phyloP scores from a whole-genome alignment of 495 filamentous ascomycete species.

The Staphylotrichum longicolle region DNA sequence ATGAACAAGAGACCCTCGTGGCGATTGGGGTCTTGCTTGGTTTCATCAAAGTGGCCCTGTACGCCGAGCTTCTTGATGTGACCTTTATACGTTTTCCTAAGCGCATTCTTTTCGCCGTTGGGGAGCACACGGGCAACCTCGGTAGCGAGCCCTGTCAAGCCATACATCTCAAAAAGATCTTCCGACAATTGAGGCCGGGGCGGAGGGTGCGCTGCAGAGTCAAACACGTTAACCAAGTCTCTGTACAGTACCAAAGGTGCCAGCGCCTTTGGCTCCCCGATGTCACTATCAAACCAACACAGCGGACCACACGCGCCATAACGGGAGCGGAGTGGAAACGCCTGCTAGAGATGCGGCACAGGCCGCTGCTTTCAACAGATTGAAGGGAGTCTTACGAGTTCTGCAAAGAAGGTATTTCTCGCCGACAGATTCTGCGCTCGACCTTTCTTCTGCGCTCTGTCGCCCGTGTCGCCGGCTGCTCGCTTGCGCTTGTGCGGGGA shows the following conservation, averaged over 20 bases:
- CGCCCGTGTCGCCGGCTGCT: slow-evolving; percentile 44
- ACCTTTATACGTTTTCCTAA: slow-evolving; percentile 60
- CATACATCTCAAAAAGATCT: slow-evolving; percentile 54
- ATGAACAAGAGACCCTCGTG: slow-evolving; percentile 46
- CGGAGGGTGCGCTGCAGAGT: slow-evolving; percentile 46
- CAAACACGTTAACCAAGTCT: slow-evolving; percentile 50
- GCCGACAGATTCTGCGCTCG: too few relatives aligned
- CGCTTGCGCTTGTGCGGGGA: slow-evolving; percentile 56
- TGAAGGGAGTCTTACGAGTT: slow-evolving; percentile 59
- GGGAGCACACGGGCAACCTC: slow-evolving; percentile 54
- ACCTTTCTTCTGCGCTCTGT: slow-evolving; percentile 56
- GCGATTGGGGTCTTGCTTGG: slow-evolving; percentile 44
- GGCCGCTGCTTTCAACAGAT: slow-evolving; percentile 21
- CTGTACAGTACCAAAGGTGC: slow-evolving; percentile 20
- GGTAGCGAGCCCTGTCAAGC: slow-evolving; percentile 47
- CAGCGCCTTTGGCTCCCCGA: neutral
- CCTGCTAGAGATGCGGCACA: neutral
- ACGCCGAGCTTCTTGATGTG: slow-evolving; percentile 56
- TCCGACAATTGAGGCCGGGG: slow-evolving; percentile 42
- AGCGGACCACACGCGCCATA: slow-evolving; percentile 10
- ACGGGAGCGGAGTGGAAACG: slow-evolving; percentile 13
- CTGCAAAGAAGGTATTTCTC: slow-evolving; percentile 58
- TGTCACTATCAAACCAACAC: slow-evolving; percentile 5
- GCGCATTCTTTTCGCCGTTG: slow-evolving; percentile 55
- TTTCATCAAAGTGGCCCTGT: slow-evolving; percentile 52